A percentile compares a stretch with the other conserved stretches of the same genome.
phyloP scores from a whole-genome alignment of 768 basidiomycete genomes.

The Boletus reticuloceps region DNA sequence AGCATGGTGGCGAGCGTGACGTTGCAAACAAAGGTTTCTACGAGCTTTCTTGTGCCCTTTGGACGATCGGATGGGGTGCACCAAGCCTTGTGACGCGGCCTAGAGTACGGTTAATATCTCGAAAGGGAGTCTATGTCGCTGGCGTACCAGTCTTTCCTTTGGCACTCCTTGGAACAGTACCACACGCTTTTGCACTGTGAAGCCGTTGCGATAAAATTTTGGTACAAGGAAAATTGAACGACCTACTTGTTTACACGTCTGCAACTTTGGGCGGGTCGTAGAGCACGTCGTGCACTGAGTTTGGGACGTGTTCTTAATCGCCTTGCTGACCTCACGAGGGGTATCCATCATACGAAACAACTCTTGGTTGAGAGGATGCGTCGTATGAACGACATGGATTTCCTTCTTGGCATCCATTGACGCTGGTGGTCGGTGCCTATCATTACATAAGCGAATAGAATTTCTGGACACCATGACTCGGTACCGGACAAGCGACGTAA shows the following conservation, averaged over 20 bases:
- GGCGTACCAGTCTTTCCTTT: conserved; percentile 17
- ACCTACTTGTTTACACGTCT: conserved; percentile 7
- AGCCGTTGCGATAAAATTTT: neutral
- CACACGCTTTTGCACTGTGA: conserved; percentile 18
- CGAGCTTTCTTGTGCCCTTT: conserved; percentile 12
- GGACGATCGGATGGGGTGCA: conserved; percentile 13
- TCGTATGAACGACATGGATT: conserved; percentile 3
- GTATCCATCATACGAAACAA: conserved; percentile 4
- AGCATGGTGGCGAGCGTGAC: conserved; percentile 1
- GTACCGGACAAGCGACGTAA: too few species aligned
- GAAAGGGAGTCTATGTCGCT: too few species aligned
- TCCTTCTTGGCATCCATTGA: conserved; percentile 5
- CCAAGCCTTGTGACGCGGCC: conserved; percentile 12
- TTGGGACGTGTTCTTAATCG: neutral
- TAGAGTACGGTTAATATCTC: neutral
- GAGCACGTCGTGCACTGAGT: conserved; percentile 16
- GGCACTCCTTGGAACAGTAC: conserved; percentile 23
- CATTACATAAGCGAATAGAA: too few species aligned
- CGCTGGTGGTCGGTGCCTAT: too few species aligned
- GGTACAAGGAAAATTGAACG: too few species aligned
- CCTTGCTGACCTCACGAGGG: conserved; percentile 10
- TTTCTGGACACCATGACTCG: too few species aligned
- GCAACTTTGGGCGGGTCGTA: conserved; percentile 2
- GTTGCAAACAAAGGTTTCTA: conserved; percentile 9
- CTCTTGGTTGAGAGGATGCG: conserved; percentile 9